Evolutionary conservation across 208 protist genomes (phyloP), one percentile per base, ranked within the genome.

Genomic region (Leishmania arabica): DNA sequence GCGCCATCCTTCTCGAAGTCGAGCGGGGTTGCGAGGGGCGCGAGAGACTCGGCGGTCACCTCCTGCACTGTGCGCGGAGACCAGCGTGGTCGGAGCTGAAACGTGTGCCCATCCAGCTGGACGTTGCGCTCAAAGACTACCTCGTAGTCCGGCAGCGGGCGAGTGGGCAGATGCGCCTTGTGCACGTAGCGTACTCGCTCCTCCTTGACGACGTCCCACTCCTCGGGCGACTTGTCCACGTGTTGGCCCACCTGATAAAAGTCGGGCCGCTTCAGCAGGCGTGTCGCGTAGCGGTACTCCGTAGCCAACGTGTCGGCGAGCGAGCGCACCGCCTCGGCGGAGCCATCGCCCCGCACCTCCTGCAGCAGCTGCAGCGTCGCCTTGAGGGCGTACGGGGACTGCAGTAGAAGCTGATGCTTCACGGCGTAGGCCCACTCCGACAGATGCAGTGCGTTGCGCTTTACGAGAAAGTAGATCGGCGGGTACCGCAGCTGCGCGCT

Each of bases 381-480:
- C 83, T 92, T 91, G 31, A 98, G 89, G 27, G 95, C 95, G 83
- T 89, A 96, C 17, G 95, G 95, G 5, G 91, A 96, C 79, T 97
- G 93, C 19, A 97, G 88, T 40, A 98, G 87, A 60, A 98, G 84
- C 80, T 97, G 92, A 82, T 98, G 95, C 82, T 94, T 94, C 72
- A 98, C 95, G 19, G 92, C 92, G 83, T 94, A 97, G 47, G 95
- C 95, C 94, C 95, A 98, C 84, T 98, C 95, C 17, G 91, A 96
- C 51, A 98, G 83, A 77, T 94, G 88, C 37, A 98, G 78, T 47
- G 88, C 88, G 75, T 88, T 85, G 51, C 93, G 95, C 82, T 97
- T 96, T 19, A 96, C 84, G 56, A 95, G 85, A 71, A 98, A 93
- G 86, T 98, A 98, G 58, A 98, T 88, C n/a, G 95, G 95, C 47